Conservation (phyloP, 2,329 filamentous ascomycete species). For the Sclerotinia trifoliorum region DNA sequence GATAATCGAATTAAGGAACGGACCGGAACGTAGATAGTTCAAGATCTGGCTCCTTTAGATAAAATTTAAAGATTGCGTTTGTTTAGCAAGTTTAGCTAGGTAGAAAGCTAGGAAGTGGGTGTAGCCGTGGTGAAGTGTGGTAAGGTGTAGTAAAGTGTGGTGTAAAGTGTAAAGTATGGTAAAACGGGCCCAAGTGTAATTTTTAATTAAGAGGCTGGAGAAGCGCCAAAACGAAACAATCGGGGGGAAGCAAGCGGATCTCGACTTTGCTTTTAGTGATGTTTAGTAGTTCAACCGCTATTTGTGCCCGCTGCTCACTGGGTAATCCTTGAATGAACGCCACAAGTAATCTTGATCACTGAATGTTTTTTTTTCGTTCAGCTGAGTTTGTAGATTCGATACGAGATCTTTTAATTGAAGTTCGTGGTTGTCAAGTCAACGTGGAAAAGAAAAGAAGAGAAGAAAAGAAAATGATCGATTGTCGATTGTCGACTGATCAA, state of each 20-base stretch:
- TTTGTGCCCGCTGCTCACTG: conserved; percentile 1
- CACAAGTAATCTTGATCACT: conserved; percentile 14
- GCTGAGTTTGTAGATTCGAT: conserved; percentile 5
- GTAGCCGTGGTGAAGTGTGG: background rate
- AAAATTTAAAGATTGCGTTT: conserved; percentile 17
- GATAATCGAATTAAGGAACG: conserved; percentile 5
- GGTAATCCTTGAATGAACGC: conserved; percentile 17
- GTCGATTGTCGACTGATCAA: background rate
- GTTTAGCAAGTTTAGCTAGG: conserved; percentile 11
- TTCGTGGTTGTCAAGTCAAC: conserved; percentile 20
- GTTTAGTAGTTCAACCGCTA: background rate
- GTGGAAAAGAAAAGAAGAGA: background rate
- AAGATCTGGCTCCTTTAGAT: conserved; percentile 16
- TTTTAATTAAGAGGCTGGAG: conserved; percentile 24
- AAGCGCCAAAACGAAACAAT: conserved; percentile 15
- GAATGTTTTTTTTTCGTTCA: conserved; percentile 3
- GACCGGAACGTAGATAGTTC: conserved; percentile 13
- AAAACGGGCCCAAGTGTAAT: conserved; percentile 8
- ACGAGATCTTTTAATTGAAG: conserved; percentile 1
- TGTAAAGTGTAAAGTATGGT: background rate
- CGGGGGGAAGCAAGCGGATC: conserved; percentile 13
- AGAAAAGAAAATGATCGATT: background rate
- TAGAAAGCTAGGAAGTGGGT: conserved; percentile 14
- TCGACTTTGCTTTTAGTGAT: conserved; percentile 5
- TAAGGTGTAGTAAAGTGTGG: background rate